Evolutionary conservation across 495 filamentous ascomycete species (phyloP), one percentile per base, ranked within the genome.

Genomic region (Coniosporium apollinis): DNA sequence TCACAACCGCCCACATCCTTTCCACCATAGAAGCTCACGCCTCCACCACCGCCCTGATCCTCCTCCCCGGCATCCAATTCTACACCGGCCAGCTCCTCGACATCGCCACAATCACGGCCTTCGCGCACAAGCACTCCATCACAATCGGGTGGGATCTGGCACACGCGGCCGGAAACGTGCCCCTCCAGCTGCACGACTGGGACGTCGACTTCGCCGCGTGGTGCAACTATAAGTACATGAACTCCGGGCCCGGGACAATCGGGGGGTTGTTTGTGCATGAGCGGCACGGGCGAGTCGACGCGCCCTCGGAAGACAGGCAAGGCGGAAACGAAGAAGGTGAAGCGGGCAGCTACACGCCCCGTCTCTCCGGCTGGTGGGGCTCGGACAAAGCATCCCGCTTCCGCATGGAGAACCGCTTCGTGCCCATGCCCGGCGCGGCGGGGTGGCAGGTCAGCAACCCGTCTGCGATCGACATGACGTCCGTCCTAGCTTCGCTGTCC

Each of bases 191-290:
- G 17, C 82, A 93, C 54, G 79, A 82, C 48, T 96, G 91, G 91
- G 70, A 85, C 36, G 86, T 94, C 19, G 89, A 97, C 55, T 91
- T 91, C 38, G 85, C 89, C 3, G 80, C 67, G n/a, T 97, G 89
- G 89, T 97, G 89, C 56, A 81, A 68, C 33, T 97, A 97, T 63
- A 97, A 97, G 58, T 97, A 97, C 52, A 66, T 97, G 39, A 94
- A 94, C 50, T 70, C 72, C 34, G 91, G 91, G 0, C 87, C 89
- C 1, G 89, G 89, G 20, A 71, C 72, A 19, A 92, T 92, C 48
- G 86, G 71, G 14, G 84, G 81, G 4, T 52, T 85, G 15, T 97
- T 94, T 45, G 82, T 97, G 15, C 83, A 97, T 52, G 69, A 78
- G 30, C 67, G 63, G 31, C 74, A 93, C 50, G 42, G 36, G 3